Conservation (phyloP, 164 flowering plant species). For the Umbellularia californica region DNA sequence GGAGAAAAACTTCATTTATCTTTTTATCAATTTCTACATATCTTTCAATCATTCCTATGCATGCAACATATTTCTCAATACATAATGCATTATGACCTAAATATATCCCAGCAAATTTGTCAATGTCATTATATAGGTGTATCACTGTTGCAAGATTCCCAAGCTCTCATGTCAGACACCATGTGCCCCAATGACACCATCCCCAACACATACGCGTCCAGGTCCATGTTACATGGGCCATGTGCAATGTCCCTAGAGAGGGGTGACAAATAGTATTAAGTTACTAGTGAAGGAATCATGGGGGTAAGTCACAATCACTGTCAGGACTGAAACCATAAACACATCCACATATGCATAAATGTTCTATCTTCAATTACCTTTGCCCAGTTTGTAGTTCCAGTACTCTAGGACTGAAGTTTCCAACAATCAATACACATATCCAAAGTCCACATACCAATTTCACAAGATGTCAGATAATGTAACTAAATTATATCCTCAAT, state of each 20-base stretch:
- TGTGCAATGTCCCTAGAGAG: not conserved
- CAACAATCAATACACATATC: not conserved
- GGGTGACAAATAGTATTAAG: not conserved
- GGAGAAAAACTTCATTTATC: no score
- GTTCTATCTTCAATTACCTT: not conserved
- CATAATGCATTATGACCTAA: no score
- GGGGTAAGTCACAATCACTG: not conserved
- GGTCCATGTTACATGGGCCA: not conserved
- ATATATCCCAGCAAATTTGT: no score
- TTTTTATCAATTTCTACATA: no score
- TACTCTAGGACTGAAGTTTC: not conserved
- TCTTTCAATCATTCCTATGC: no score
- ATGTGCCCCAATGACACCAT: not conserved
- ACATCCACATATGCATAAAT: not conserved
- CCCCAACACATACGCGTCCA: not conserved
- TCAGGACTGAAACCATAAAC: not conserved
- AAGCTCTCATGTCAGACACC: not conserved
- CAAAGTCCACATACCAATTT: not conserved
- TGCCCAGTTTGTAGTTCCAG: not conserved
- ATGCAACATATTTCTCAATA: no score
- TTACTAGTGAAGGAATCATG: no score
- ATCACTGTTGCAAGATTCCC: no score
- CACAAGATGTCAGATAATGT: no score
- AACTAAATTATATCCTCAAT: not conserved
- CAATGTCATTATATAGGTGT: no score